Evolutionary conservation across 2,329 filamentous ascomycete genomes (phyloP).

Genomic region (Clarireedia sp.): DNA sequence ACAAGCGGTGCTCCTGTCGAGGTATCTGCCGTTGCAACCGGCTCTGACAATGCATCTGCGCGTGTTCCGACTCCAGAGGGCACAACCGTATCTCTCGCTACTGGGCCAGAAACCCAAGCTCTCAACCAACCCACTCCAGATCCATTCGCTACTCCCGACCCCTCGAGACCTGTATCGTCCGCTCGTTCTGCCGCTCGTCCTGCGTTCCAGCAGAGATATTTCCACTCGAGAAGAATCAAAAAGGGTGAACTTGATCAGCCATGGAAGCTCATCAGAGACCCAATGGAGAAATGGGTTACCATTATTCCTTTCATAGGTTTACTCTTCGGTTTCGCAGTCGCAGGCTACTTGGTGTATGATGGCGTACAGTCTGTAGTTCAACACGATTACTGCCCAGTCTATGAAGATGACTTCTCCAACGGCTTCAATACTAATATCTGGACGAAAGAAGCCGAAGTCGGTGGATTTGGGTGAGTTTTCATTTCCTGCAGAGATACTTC

Average conservation of each 20-base stretch:
- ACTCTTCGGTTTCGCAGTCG: slow-evolving; percentile 56
- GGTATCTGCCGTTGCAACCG: too few relatives aligned
- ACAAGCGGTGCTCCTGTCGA: too few relatives aligned
- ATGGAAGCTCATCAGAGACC: slow-evolving; percentile 66
- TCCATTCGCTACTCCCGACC: slow-evolving; percentile 31
- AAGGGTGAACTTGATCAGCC: slow-evolving; percentile 70
- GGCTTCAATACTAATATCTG: slow-evolving; percentile 45
- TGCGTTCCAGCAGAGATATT: slow-evolving; percentile 21
- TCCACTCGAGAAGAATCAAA: slow-evolving; percentile 43
- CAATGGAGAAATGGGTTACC: slow-evolving; percentile 79
- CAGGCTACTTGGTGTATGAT: slow-evolving; percentile 68
- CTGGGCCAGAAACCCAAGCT: too few relatives aligned
- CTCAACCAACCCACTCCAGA: slow-evolving; percentile 25
- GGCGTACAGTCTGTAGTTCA: slow-evolving; percentile 63
- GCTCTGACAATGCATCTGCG: slow-evolving; percentile 5
- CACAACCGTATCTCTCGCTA: slow-evolving; percentile 20
- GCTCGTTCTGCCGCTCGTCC: slow-evolving; percentile 32
- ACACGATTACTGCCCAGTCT: slow-evolving; percentile 52
- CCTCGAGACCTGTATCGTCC: slow-evolving; percentile 36
- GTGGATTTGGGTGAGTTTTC: slow-evolving; percentile 44
- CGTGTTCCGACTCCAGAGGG: slow-evolving; percentile 33
- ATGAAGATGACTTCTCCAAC: slow-evolving; percentile 41
- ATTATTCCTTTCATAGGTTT: slow-evolving; percentile 71
- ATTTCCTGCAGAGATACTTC: slow-evolving; percentile 35
- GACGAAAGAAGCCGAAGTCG: slow-evolving; percentile 41